These are phyloP conservation scores for Esteya vermicola DNA, from an alignment of 2,329 filamentous ascomycete genomes.

Conservation along the genomic window DNA sequence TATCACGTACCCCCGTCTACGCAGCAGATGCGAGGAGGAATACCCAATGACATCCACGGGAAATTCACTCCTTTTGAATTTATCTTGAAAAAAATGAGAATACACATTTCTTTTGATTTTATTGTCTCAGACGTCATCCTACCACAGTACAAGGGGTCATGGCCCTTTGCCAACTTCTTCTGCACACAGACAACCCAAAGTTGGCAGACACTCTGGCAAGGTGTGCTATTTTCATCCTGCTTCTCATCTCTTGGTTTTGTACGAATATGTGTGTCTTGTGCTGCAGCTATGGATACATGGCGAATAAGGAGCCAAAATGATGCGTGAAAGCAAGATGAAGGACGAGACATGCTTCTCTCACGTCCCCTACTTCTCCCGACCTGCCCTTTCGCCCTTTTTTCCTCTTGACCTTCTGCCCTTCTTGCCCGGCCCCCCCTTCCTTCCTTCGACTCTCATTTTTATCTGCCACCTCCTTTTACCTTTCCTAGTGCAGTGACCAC, in stretches of 20 bases:
- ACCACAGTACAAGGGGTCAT: neutral
- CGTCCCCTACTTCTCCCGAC: neutral
- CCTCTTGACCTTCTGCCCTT: neutral
- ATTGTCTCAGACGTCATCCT: neutral
- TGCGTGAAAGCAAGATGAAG: neutral
- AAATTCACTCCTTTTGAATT: too few species aligned
- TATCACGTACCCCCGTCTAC: too few species aligned
- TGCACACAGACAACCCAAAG: neutral
- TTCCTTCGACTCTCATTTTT: too few species aligned
- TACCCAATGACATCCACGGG: too few species aligned
- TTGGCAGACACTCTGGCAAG: neutral
- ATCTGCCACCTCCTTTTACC: too few species aligned
- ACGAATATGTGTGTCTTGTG: neutral
- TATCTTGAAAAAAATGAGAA: too few species aligned
- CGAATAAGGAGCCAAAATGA: neutral
- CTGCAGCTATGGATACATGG: neutral
- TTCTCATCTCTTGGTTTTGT: too few species aligned
- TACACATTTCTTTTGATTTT: neutral
- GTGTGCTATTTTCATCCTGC: neutral
- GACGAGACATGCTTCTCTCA: neutral
- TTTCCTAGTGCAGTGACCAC: too few species aligned
- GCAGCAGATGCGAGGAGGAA: too few species aligned
- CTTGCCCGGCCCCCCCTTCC: too few species aligned
- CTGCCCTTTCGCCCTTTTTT: neutral
- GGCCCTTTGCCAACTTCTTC: neutral